phyloP scores from a whole-genome alignment of 2,329 filamentous ascomycete species.

The Chrysoporthe deuterocubensis region DNA sequence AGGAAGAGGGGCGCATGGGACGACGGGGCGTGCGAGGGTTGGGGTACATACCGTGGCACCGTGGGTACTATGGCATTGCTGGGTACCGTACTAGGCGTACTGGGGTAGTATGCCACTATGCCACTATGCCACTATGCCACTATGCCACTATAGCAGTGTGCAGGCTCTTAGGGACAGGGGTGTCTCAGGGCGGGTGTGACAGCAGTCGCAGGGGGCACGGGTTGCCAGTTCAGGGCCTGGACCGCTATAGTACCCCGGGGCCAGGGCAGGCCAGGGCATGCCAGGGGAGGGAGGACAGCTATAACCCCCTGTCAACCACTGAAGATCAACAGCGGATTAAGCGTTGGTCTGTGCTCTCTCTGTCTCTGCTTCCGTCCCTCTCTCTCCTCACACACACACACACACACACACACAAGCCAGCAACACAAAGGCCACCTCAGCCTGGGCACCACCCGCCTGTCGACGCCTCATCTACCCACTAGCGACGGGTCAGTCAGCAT shows the following conservation, averaged over 20 bases:
- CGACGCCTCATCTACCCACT: neutral
- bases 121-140: no score
- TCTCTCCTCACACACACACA: no score
- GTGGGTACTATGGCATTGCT: no score
- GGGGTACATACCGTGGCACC: neutral
- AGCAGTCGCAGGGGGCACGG: conserved; percentile 1
- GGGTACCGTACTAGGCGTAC: no score
- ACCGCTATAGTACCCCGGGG: neutral
- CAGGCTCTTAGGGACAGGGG: neutral
- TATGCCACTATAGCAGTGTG: neutral
- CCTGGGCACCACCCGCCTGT: neutral
- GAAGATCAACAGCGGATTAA: conserved; percentile 4
- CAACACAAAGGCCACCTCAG: neutral
- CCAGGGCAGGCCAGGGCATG: neutral
- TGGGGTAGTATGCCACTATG: no score
- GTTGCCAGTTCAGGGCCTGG: conserved; percentile 5
- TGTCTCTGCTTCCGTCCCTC: no score
- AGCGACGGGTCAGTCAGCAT: neutral
- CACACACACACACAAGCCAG: no score
- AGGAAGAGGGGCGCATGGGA: neutral
- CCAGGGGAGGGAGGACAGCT: neutral
- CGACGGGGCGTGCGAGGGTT: neutral
- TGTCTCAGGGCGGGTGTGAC: neutral
- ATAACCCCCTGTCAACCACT: neutral
- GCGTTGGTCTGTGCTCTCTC: conserved; percentile 10